Evolutionary conservation across 371 early-diverging fungal species (phyloP).

Genomic region (Parasitella parasitica): DNA sequence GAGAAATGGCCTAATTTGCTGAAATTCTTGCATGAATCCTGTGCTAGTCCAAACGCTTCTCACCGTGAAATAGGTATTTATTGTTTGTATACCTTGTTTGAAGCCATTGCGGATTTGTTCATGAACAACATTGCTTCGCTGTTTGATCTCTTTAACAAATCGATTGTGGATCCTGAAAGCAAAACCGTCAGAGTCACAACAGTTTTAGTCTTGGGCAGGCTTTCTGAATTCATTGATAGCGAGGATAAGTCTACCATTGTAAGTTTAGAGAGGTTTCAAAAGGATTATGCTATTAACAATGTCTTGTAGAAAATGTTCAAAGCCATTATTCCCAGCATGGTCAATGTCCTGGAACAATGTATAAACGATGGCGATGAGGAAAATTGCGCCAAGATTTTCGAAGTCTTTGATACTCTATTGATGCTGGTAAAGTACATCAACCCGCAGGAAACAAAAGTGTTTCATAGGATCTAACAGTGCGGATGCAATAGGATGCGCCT

Average conservation of each 20-base stretch:
- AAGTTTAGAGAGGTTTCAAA: slow-evolving; percentile 8
- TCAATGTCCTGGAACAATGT: slow-evolving; percentile 77
- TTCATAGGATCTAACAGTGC: too few relatives aligned
- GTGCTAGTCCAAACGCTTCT: slow-evolving; percentile 57
- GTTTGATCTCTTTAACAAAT: slow-evolving; percentile 67
- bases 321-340: slow-evolving; percentile 80
- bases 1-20: slow-evolving; percentile 79
- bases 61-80: slow-evolving; percentile 88
- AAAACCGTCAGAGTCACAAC: slow-evolving; percentile 76
- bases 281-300: too few relatives aligned
- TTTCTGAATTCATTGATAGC: slow-evolving; percentile 80
- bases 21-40: slow-evolving; percentile 71
- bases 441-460: background rate
- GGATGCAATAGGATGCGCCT: slow-evolving; percentile 66
- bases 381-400: slow-evolving; percentile 72
- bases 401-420: slow-evolving; percentile 81
- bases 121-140: slow-evolving; percentile 62
- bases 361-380: slow-evolving; percentile 72
- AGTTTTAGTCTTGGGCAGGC: slow-evolving; percentile 78
- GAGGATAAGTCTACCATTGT: slow-evolving; percentile 66
- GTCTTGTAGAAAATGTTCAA: slow-evolving; percentile 60
- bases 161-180: slow-evolving; percentile 80
- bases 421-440: slow-evolving; percentile 48
- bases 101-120: slow-evolving; percentile 73
- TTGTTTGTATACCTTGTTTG: slow-evolving; percentile 79